Evolutionary conservation across 2,329 filamentous ascomycete species (phyloP), one percentile per base, ranked within the genome.

Genomic region (Colletotrichum sp.): DNA sequence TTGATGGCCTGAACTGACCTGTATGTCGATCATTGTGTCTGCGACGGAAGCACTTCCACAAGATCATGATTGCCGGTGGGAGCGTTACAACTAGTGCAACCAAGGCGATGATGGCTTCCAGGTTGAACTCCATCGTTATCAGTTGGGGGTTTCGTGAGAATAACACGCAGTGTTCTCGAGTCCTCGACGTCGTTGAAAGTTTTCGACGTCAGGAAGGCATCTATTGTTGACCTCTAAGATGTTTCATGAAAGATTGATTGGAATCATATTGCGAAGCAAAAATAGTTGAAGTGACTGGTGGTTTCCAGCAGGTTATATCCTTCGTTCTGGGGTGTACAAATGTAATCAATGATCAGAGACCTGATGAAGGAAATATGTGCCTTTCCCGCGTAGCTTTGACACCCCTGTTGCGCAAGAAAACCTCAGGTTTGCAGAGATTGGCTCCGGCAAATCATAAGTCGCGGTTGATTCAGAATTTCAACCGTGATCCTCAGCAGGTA

Each of bases 161-260:
- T n/a, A n/a, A n/a, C n/a, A n/a, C n/a, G n/a, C n/a, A 59, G 14
- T 18, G 0, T 16, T 26, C n/a, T 59, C 9, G 7, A 18, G 2
- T 26, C 14, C n/a, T 57, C 3, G 3, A 18, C 7, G 55, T 59
- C 1, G 14, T 1, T 10, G 2, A 48, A n/a, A n/a, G n/a, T n/a
- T n/a, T n/a, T n/a, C 1, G 12, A 21, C 0, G 6, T 1, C 6
- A 4, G 2, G 1, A 3, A 21, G n/a, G 43, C 6, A 21, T 0
- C 43, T 13, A 3, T 7, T 48, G n/a, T n/a, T 1, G 43, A 7
- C 18, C 4, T n/a, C 1, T 10, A 6, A 12, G 18, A 2, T 48
- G 6, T 21, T 48, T 4, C 18, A 48, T 48, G 9, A 4, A 21
- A 12, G 18, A 1, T 48, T 48, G 5, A 1, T 39, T 18, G 36